Evolutionary conservation across 352 stramenopile genomes (phyloP).

Genomic region (Phytophthora syringae): DNA sequence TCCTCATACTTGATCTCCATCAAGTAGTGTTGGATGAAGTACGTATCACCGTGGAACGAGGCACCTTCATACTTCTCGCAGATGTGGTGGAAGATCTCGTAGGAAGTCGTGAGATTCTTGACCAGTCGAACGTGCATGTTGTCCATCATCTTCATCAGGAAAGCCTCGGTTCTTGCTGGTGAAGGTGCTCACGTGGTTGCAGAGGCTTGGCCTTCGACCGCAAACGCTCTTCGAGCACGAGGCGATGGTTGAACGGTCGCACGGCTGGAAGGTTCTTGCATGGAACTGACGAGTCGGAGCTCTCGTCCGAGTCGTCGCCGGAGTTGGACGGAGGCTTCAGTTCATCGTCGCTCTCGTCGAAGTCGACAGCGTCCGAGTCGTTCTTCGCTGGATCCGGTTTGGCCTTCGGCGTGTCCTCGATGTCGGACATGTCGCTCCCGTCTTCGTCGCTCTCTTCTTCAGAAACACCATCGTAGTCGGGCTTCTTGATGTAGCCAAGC

Average conservation of each 20-base stretch:
- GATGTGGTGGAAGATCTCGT: not conserved
- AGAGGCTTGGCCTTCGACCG: no score
- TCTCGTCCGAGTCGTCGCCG: constrained; percentile 1
- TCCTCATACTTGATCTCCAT: not conserved
- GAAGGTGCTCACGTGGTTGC: constrained; percentile 4
- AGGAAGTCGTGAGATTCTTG: constrained; percentile 17
- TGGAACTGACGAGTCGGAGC: not conserved
- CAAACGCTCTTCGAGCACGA: no score
- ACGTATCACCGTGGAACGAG: not conserved
- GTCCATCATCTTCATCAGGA: constrained; percentile 34
- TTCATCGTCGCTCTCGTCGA: constrained; percentile 13
- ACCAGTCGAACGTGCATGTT: constrained; percentile 23
- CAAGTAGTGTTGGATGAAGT: not conserved
- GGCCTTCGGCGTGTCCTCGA: not conserved
- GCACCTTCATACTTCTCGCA: not conserved
- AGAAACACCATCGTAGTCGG: constrained; percentile 9
- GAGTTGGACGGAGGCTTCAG: constrained; percentile 1
- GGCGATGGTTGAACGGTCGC: no score
- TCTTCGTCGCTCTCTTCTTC: not conserved
- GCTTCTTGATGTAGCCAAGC: constrained; percentile 14
- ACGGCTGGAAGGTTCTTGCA: no score
- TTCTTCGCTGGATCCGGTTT: not conserved
- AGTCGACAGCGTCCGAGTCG: constrained; percentile 8
- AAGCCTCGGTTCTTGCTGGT: constrained; percentile 23
- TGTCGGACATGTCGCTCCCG: not conserved